These are phyloP conservation scores for Thelonectria blattea DNA, from an alignment of 2,329 filamentous ascomycete species.

Conservation along the genomic window DNA sequence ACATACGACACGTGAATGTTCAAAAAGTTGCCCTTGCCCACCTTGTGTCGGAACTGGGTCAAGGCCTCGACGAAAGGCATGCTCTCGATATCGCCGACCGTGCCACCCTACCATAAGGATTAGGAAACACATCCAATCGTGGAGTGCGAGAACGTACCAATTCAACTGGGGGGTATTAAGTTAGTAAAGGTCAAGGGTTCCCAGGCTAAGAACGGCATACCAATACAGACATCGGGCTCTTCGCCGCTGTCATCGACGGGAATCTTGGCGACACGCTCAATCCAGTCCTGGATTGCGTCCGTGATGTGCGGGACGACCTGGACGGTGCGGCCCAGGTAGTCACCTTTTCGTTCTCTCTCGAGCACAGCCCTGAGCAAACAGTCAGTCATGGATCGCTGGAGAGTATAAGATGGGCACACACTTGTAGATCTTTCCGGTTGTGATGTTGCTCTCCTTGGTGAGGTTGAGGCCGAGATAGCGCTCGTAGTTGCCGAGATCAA, in stretches of 20 bases:
- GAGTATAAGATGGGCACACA: conserved; percentile 70
- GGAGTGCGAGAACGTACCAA: conserved; percentile 39
- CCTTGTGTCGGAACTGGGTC: conserved; percentile 75
- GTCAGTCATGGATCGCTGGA: background rate
- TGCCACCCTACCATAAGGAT: conserved; percentile 56
- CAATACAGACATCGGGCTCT: conserved; percentile 89
- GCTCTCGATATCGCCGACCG: conserved; percentile 79
- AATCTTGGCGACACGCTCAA: conserved; percentile 82
- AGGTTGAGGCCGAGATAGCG: conserved; percentile 81
- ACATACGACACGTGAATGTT: conserved; percentile 91
- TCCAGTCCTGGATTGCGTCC: conserved; percentile 90
- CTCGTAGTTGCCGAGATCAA: conserved; percentile 65
- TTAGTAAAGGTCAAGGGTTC: conserved; percentile 20
- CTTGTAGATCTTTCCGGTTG: conserved; percentile 94
- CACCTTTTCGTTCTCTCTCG: conserved; percentile 65
- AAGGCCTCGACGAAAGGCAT: conserved; percentile 89
- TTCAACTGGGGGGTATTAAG: conserved; percentile 39
- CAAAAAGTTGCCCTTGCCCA: conserved; percentile 80
- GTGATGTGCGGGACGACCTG: conserved; percentile 82
- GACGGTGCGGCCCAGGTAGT: conserved; percentile 76
- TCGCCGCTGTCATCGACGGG: conserved; percentile 85
- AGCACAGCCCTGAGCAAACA: conserved; percentile 36
- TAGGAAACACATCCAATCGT: background rate
- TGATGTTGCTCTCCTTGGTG: conserved; percentile 91
- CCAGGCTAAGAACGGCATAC: conserved; percentile 53